These are phyloP conservation scores for Spizellomyces sp. DNA, from an alignment of 192 early-diverging fungal genomes.

Conservation along the genomic window DNA sequence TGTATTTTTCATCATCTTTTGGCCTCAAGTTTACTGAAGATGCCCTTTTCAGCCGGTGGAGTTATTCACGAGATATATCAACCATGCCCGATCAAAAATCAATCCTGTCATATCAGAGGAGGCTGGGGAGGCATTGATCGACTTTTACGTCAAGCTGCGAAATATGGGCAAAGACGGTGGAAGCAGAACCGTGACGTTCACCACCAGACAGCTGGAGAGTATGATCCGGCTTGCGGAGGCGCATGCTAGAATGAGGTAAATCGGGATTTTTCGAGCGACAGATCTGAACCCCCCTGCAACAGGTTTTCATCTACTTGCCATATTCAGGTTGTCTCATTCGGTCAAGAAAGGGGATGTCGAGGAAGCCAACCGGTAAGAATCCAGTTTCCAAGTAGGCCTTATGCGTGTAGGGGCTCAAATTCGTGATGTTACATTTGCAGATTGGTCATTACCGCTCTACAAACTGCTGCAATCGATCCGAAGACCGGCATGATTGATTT, in stretches of 20 bases:
- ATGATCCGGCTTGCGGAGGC: conserved; percentile 97
- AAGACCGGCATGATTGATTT: conserved; percentile 91
- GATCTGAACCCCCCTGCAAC: not conserved
- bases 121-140: conserved; percentile 74
- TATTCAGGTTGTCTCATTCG: conserved; percentile 25
- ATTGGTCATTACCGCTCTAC: conserved; percentile 85
- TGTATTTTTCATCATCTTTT: conserved; percentile 3
- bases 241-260: conserved; percentile 79
- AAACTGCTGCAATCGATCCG: conserved; percentile 90
- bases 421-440: conserved; percentile 34
- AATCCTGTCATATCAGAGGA: conserved; percentile 75
- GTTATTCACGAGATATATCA: conserved; percentile 88
- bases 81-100: conserved; percentile 76
- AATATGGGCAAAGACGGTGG: conserved; percentile 59
- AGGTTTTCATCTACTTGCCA: not conserved
- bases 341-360: conserved; percentile 66
- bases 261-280: conserved; percentile 34
- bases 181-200: conserved; percentile 68
- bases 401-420: too few relatives aligned
- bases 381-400: not conserved
- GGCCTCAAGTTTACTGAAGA: not conserved
- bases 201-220: conserved; percentile 92
- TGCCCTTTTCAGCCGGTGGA: conserved; percentile 63
- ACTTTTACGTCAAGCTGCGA: conserved; percentile 83
- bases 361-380: conserved; percentile 70